Conservation (phyloP, 2,329 filamentous ascomycete genomes). For the Chrysoporthe deuterocubensis region DNA sequence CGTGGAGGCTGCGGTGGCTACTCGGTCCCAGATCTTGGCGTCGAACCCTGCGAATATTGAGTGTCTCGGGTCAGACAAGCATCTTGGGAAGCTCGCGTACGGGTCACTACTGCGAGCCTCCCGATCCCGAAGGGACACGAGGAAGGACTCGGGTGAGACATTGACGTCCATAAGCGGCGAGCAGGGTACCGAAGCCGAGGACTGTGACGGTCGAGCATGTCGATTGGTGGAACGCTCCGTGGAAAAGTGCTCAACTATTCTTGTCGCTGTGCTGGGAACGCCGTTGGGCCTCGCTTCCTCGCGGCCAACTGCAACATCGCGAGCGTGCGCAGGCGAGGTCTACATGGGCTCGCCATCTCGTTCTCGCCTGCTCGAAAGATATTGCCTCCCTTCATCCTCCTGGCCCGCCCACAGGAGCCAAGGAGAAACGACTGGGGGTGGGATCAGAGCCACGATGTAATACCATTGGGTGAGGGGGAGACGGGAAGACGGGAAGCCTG, state of each 20-base stretch:
- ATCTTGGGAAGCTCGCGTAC: constrained; percentile 28
- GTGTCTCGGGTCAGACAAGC: constrained; percentile 22
- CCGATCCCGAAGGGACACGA: constrained; percentile 22
- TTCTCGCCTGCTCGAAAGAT: not conserved
- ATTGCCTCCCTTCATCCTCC: too few relatives aligned
- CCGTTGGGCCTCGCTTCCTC: not conserved
- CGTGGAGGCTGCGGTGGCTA: constrained; percentile 6
- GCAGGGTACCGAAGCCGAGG: constrained; percentile 21
- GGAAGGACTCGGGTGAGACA: constrained; percentile 24
- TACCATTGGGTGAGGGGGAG: too few relatives aligned
- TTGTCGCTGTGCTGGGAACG: not conserved
- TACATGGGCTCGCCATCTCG: not conserved
- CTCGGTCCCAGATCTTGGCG: not conserved
- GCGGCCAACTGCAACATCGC: not conserved
- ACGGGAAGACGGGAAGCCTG: too few relatives aligned
- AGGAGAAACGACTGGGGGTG: too few relatives aligned
- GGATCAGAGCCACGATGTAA: too few relatives aligned
- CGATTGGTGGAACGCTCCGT: constrained; percentile 7
- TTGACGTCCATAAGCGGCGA: constrained; percentile 14
- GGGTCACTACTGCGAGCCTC: constrained; percentile 25
- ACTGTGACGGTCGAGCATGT: not conserved
- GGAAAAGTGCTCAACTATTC: constrained; percentile 14
- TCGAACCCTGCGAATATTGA: constrained; percentile 5
- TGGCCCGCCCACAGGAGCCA: too few relatives aligned
- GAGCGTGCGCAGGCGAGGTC: not conserved